Base-by-base conservation (phyloP, 805 yeast genomes). In the Millerozyma acaciae region DNA sequence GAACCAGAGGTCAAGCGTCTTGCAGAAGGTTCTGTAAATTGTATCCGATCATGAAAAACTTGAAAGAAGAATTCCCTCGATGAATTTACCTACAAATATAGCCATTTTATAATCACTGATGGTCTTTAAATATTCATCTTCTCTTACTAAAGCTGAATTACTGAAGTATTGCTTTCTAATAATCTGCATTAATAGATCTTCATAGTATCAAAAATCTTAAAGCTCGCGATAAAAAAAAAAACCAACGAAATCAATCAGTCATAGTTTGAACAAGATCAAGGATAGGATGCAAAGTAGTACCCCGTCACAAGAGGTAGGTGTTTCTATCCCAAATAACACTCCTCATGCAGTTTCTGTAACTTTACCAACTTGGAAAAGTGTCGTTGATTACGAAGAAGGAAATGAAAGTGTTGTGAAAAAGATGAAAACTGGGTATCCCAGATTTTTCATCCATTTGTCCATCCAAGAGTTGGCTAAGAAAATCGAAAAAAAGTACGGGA, bases 341-440 rank as follows among this genome's bases (percentile, higher is more conserved):
- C 79, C 82, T 3, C 97, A 93, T 57, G 96, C 97, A 0, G 96
- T 90, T 2, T 85, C 96, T 8, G 97, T 90, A 29, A 84, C 95
- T 2, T 69, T 90, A 21, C 98, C 98, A 6, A 84, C 96, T 0
- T 93, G 97, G 98, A 83, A 77, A 30, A 87, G 95, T 28, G 86
- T 84, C 4, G 84, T 93, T 1, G 96, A 87, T 3, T 93, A 93
- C 51, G 96, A 88, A 54, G 93, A 85, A 56, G 95, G 96, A 13
- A 80, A 84, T 48, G 79, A 74, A 14, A 79, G 87, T 83, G 86
- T 88, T 4, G 80, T 81, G 12, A 60, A 66, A 28, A 76, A 78
- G 53, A 84, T 90, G 88, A 68, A 69, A 31, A 76, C 89, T 4
- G 97, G 97, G 1, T 90, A 90, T 58, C 97, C 97, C 1, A 65